Base-by-base conservation (phyloP, 2,329 filamentous ascomycete genomes). In the Xylaria sp. region DNA sequence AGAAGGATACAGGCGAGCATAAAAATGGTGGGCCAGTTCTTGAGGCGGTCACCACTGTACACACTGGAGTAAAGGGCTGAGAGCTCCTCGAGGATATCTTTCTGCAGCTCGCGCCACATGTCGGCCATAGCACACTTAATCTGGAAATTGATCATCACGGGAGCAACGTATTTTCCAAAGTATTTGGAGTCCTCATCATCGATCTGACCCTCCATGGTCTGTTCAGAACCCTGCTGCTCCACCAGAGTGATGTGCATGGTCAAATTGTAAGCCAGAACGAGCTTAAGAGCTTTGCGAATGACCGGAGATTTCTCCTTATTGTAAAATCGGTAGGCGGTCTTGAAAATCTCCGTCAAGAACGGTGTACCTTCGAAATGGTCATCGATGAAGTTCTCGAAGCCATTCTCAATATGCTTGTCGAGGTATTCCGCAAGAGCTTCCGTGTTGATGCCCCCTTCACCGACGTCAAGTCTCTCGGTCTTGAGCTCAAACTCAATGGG, bases 111-210 rank as follows among this genome's bases (percentile, higher is more conserved):
- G 68, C 94, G 93, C 94, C 94, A 98, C 92, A 97, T 96, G 73
- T 96, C 93, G 69, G 94, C 94, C 80, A 98, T 89, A 57, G 94
- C 94, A 73, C 92, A 95, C 86, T 98, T 98, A 83, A 98, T 93
- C 82, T 97, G 92, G 87, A 97, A 97, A 83, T 97, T 98, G 86
- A 98, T 96, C 94, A 98, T 96, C 75, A 97, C 94, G 12, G 94
- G 94, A 15, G 94, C 94, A 66, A 97, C 89, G 37, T 90, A 94
- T 82, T 94, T 94, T 73, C 94, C 94, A 71, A 86, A 90, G 83
- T 90, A 97, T 76, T 92, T 95, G 69, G 92, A 96, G 57, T 89
- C 87, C 72, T 92, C 87, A 72, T 95, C 91, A 54, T 94, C 88
- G 67, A 98, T 94, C 80, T 92, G 90, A 67, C 94, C 94, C 57